Evolutionary conservation across 2,329 filamentous ascomycete species (phyloP), one percentile per base, ranked within the genome.

Genomic region (Tolypocladium capitatum): DNA sequence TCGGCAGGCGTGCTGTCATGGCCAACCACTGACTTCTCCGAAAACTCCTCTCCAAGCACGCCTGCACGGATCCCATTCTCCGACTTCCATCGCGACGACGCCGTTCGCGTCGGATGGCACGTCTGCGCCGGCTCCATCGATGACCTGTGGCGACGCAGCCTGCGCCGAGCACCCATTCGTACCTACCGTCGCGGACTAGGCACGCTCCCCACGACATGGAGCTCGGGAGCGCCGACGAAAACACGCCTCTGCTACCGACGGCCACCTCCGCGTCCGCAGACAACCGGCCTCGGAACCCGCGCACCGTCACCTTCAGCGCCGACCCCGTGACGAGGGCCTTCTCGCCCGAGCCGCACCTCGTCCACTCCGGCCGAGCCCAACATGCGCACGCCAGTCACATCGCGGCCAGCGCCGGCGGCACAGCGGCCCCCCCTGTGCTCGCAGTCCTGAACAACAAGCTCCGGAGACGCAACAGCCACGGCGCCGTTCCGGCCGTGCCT

Each of bases 381-480:
- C 48, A 52, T 50, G 45, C 51, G 44, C 53, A 55, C 44, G 51
- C 53, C 50, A 69, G 65, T 40, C 63, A 71, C 32, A 65, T 65
- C n/a, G 67, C 53, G 57, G 51, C 63, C 65, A 49, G 61, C 56
- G 53, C 63, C 60, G 51, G 46, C 60, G 55, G 64, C 58, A 43
- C 56, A 54, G 58, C 64, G 47, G 66, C 57, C 46, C 73, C 74
- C 24, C 73, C 78, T 18, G 82, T 86, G 66, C 78, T 95, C 24
- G 81, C 88, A 5, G 79, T 84, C 3, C 69, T 96, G 56, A 95
- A 96, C 67, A 91, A 74, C 74, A 94, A 90, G 67, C 74, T 96
- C 43, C 83, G 87, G 47, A 76, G 91, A 58, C 79, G 90, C 54
- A 92, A 95, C 60, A 94, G 87, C 65, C 83, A 88, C 58, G 83